These are phyloP conservation scores for Rhododendron mucronatum DNA, from an alignment of 148 eudicot species.

Conservation along the genomic window DNA sequence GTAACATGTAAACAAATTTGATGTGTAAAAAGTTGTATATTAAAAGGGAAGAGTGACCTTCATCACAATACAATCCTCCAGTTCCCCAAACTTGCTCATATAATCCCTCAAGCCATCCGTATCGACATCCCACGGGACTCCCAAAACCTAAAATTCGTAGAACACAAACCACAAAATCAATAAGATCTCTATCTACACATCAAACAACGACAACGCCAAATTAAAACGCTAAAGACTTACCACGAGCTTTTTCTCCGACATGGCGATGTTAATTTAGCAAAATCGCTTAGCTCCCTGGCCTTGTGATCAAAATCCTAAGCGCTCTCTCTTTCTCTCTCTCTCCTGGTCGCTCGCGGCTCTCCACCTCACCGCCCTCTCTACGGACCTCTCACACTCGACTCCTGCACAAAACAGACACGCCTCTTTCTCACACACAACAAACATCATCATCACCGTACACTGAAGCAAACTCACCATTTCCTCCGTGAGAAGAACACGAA, in stretches of 20 bases:
- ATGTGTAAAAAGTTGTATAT: not conserved
- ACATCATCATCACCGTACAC: slow-evolving; percentile 36
- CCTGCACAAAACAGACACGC: slow-evolving; percentile 94
- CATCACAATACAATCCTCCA: slow-evolving; percentile 98
- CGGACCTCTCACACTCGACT: slow-evolving; percentile 70
- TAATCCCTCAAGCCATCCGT: slow-evolving; percentile 95
- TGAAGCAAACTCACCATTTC: slow-evolving; percentile 32
- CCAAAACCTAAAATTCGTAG: slow-evolving; percentile 59
- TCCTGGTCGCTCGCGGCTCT: slow-evolving; percentile 19
- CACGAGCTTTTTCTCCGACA: slow-evolving; percentile 90
- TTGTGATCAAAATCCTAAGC: not conserved
- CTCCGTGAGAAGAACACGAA: not conserved
- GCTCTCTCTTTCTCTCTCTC: slow-evolving; percentile 1
- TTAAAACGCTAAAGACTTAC: slow-evolving; percentile 34
- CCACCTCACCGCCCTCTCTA: slow-evolving; percentile 39
- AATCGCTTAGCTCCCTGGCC: not conserved
- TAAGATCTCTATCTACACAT: not conserved
- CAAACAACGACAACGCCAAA: not conserved
- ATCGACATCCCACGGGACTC: slow-evolving; percentile 97
- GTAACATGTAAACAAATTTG: not conserved
- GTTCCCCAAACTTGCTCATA: slow-evolving; percentile 82
- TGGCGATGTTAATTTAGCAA: not conserved
- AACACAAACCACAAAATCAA: not conserved
- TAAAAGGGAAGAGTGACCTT: slow-evolving; percentile 43
- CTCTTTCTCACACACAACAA: slow-evolving; percentile 93